Evolutionary conservation across 352 stramenopile genomes (phyloP).

Genomic region (Globisporangium lucens): DNA sequence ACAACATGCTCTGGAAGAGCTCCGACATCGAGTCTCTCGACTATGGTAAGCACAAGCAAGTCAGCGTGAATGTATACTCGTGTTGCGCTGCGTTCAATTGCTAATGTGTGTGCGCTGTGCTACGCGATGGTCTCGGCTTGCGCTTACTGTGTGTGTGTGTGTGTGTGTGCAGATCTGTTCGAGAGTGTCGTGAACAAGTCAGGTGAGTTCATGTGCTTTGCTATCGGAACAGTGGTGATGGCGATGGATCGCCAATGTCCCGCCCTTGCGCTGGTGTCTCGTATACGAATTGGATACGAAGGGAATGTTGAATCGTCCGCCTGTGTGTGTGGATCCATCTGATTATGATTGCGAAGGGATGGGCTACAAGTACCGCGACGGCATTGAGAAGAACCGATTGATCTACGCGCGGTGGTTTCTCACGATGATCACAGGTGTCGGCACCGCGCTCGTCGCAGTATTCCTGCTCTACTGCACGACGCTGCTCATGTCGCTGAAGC

Average conservation of each 20-base stretch:
- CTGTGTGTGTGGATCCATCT: too few relatives aligned
- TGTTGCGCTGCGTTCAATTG: neutral
- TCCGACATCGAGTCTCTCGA: constrained; percentile 77
- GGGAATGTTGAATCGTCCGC: too few relatives aligned
- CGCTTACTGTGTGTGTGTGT: neutral
- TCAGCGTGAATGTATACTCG: neutral
- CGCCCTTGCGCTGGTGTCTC: neutral
- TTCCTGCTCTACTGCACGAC: constrained; percentile 82
- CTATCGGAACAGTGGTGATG: neutral
- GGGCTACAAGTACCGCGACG: constrained; percentile 78
- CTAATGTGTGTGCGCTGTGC: neutral
- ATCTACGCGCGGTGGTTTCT: constrained; percentile 83
- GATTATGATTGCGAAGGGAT: constrained; percentile 31
- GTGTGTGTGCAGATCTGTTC: constrained; percentile 55
- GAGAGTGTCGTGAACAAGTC: constrained; percentile 88
- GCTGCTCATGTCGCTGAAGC: constrained; percentile 63
- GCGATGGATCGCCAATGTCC: neutral
- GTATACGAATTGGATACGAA: too few relatives aligned
- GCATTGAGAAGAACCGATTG: constrained; percentile 74
- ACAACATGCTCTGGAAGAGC: constrained; percentile 60
- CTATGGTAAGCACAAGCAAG: constrained; percentile 50
- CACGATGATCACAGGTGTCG: constrained; percentile 67
- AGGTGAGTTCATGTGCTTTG: constrained; percentile 16
- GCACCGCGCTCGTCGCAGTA: constrained; percentile 72
- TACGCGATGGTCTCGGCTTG: too few relatives aligned